Base-by-base conservation (phyloP, 1,139 yeast species). In the Hemisphaericaspora lyxosophila region DNA sequence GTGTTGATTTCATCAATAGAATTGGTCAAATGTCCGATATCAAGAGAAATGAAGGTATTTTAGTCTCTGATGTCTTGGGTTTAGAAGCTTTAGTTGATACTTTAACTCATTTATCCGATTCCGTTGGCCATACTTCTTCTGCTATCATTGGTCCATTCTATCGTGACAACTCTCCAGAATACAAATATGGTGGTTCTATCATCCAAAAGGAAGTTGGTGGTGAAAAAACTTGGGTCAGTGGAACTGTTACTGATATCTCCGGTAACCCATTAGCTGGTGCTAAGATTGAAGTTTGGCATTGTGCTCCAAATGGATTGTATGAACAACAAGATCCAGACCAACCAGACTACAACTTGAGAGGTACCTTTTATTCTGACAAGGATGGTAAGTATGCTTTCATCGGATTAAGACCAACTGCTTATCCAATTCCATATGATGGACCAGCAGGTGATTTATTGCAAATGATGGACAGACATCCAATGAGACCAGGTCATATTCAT, bases 81-180 rank as follows among this genome's bases (percentile, higher is more conserved):
- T 36, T 47, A 27, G 50, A 47, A 34, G 41, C 48, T 11, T 38
- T 47, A 22, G 50, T 47, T 28, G 50, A 47, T 30, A 38, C 48
- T 7, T 36, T 47, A 16, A 59, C 63, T 11, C 55, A 58, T 34
- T 38, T 47, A n/a, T 42, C 48, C 6, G 59, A 49, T 17, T 33
- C 41, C 17, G 44, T 47, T 9, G 49, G 43, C 34, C 58, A 55
- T 40, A 58, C 63, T 7, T 54, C 60, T 9, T 57, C 62, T 14
- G 62, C 64, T 15, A 59, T 59, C 33, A 41, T 58, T 34, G 63
- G 64, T 17, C 64, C 64, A 12, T 59, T 59, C 47, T 59, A 59
- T 46, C 42, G 64, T 35, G 52, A 47, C 2, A 47, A 48, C 42
- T 57, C 64, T 9, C 64, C 64, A 16, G 47, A 34, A 20, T 59